phyloP scores from a whole-genome alignment of 73 alveolate genomes.

The Paramecium sexaurelia region DNA sequence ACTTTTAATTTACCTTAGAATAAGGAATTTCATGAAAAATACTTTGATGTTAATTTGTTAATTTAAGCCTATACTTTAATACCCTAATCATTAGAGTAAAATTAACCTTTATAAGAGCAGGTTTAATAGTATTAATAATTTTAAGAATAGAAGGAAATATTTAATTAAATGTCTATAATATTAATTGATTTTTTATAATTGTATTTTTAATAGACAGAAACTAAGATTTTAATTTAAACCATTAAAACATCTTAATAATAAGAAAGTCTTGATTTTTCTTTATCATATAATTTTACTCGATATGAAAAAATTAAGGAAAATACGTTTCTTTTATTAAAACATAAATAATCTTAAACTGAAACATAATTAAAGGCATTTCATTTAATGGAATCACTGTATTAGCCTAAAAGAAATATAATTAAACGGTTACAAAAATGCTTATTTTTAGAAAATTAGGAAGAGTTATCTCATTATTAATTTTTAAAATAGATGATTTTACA shows the following conservation, averaged over 20 bases:
- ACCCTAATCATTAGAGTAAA: background rate
- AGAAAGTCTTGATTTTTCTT: background rate
- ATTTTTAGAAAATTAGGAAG: background rate
- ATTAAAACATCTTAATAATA: background rate
- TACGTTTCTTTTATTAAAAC: background rate
- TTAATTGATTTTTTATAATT: background rate
- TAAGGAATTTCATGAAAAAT: conserved; percentile 11
- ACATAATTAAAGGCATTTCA: conserved; percentile 15
- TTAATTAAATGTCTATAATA: background rate
- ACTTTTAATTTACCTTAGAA: conserved; percentile 5
- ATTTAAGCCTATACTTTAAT: background rate
- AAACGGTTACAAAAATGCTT: background rate
- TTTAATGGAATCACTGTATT: background rate
- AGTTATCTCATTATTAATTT: background rate
- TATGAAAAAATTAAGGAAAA: background rate
- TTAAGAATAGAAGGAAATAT: background rate
- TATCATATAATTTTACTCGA: background rate
- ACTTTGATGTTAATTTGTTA: background rate
- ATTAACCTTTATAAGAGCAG: background rate
- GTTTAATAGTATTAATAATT: background rate
- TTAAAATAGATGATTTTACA: background rate
- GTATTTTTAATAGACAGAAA: background rate
- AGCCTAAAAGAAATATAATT: conserved; percentile 35
- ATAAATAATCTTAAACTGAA: background rate
- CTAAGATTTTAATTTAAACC: background rate